Base-by-base conservation (phyloP, 169 alveolate genomes). In the Perkinsus olseni region DNA sequence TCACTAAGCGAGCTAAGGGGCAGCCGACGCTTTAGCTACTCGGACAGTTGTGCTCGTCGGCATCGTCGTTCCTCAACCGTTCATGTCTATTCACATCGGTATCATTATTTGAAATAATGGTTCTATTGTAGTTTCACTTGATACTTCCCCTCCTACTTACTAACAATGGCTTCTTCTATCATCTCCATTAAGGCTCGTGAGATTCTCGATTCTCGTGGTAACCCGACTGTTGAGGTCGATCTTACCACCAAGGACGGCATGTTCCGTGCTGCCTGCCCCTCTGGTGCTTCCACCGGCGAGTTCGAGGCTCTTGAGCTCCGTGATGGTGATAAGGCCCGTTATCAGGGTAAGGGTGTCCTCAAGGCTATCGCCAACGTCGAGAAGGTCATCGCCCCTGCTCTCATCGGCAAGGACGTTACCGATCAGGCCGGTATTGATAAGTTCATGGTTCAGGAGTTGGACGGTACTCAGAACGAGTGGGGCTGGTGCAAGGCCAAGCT, bases 251-350 rank as follows among this genome's bases (percentile, higher is more conserved):
- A 94, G 92, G 93, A 96, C 48, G 99, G 99, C 21, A 98, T 99
- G 21, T 98, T 98, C 96, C 96, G 99, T 92, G 99, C 99, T 51
- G 99, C 99, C 24, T 99, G 98, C 90, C 99, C 99, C 36, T 98
- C 99, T 82, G 99, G 99, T 91, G 98, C 99, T 31, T 98, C 99
- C 93, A n/a, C n/a, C n/a, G 99, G 99, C 93, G 97, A 97, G 92
- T 98, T 98, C 93, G 99, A 98, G 96, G 99, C 99, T 38, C 94
- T 97, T 38, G 99, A 98, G 94, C 95, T 98, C 13, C 96, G 99
- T 92, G 99, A 98, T 93, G 98, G 98, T 91, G 99, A 98, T 95
- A 96, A 97, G 99, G 92, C n/a, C n/a, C n/a, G n/a, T n/a, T 98
- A 97, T 92, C 95, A 96, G 74, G 99, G 99, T 45, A 98, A 98